These are phyloP conservation scores for Tylopilus vinaceipallidus DNA, from an alignment of 768 basidiomycete genomes.

Conservation along the genomic window DNA sequence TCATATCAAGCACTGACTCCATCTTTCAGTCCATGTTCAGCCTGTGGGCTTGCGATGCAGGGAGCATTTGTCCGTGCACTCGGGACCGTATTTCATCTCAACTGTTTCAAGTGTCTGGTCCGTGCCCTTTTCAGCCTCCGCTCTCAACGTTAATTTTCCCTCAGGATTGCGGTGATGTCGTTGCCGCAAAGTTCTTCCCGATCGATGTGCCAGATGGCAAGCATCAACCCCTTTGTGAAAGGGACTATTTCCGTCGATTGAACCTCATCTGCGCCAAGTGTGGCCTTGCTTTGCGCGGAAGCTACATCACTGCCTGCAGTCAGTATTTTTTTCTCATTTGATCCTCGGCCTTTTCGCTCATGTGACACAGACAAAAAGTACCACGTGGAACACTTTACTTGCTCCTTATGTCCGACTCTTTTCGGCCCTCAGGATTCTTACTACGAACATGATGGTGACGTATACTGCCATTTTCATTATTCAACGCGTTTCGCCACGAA, in stretches of 20 bases:
- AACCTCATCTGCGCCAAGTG: constrained; percentile 98
- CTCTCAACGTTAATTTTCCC: constrained; percentile 5
- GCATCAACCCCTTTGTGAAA: constrained; percentile 95
- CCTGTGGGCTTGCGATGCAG: constrained; percentile 81
- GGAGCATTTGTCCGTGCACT: constrained; percentile 97
- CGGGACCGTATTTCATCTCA: constrained; percentile 91
- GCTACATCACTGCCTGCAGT: constrained; percentile 99
- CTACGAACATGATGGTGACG: constrained; percentile 97
- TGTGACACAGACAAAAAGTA: constrained; percentile 83
- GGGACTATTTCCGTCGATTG: constrained; percentile 94
- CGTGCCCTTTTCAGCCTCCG: constrained; percentile 27
- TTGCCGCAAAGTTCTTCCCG: constrained; percentile 98
- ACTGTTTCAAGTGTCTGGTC: constrained; percentile 98
- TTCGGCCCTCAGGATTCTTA: constrained; percentile 99
- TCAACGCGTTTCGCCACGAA: constrained; percentile 98
- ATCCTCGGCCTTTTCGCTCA: constrained; percentile 10
- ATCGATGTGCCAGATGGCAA: constrained; percentile 88
- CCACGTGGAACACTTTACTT: constrained; percentile 99
- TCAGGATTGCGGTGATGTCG: constrained; percentile 94
- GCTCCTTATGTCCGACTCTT: constrained; percentile 91
- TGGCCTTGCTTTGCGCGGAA: constrained; percentile 88
- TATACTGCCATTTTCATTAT: constrained; percentile 99
- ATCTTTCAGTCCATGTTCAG: constrained; percentile 59
- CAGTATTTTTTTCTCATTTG: constrained; percentile 36
- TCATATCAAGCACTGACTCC: constrained; percentile 2